Conservation (phyloP, 2,329 filamentous ascomycete genomes). For the Tolypocladium album region DNA sequence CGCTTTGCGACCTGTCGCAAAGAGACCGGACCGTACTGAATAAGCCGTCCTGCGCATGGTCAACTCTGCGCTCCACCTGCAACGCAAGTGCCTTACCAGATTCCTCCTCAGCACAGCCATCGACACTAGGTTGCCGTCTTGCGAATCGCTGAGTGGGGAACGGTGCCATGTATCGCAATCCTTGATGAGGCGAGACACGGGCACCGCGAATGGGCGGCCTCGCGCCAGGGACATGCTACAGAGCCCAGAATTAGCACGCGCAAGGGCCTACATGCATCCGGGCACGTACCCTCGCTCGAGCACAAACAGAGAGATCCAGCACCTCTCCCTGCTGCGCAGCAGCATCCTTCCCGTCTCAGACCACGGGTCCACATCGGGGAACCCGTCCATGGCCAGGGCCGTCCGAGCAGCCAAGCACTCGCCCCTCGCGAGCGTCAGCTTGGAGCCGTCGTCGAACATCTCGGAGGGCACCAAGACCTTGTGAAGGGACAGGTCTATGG, state of each 20-base stretch:
- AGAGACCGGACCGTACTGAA: constrained; percentile 46
- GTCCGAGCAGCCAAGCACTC: constrained; percentile 59
- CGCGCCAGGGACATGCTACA: constrained; percentile 54
- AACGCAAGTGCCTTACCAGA: constrained; percentile 31
- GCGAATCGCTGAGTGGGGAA: constrained; percentile 50
- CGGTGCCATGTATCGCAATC: constrained; percentile 61
- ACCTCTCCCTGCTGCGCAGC: constrained; percentile 53
- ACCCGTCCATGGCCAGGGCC: constrained; percentile 58
- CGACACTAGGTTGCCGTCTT: constrained; percentile 61
- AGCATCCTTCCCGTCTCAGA: constrained; percentile 52
- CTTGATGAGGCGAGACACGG: constrained; percentile 53
- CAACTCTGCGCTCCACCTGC: background rate
- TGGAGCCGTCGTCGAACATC: constrained; percentile 32
- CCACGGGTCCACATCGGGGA: constrained; percentile 47
- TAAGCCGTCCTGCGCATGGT: constrained; percentile 33
- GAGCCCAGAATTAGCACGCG: background rate
- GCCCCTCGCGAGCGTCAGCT: constrained; percentile 42
- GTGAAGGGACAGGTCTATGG: constrained; percentile 58
- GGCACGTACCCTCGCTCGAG: constrained; percentile 51
- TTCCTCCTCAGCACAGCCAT: constrained; percentile 61
- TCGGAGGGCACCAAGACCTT: constrained; percentile 52
- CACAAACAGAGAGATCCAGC: constrained; percentile 63
- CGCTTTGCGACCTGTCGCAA: constrained; percentile 46
- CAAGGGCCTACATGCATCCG: background rate
- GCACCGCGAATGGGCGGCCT: constrained; percentile 57